Conservation (phyloP, 2,329 filamentous ascomycete genomes). For the Aspergillus persii region DNA sequence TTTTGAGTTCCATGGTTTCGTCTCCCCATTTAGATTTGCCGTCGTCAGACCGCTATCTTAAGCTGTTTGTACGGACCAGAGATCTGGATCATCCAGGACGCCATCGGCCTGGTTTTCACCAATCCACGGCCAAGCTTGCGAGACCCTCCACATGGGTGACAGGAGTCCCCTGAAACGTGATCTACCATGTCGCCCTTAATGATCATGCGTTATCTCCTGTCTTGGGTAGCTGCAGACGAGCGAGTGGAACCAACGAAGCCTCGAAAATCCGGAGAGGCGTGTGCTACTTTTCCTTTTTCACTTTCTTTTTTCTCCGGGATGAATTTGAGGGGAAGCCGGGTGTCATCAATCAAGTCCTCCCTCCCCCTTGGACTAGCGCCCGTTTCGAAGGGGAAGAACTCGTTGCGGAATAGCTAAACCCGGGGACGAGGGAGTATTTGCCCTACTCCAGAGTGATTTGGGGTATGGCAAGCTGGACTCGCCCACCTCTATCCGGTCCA, state of each 20-base stretch:
- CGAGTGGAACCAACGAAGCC: conserved; percentile 31
- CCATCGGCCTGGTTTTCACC: conserved; percentile 8
- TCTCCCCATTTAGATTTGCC: conserved; percentile 9
- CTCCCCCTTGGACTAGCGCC: background rate
- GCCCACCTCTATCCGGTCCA: conserved; percentile 9
- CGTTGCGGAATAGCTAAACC: conserved; percentile 12
- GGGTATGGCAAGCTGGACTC: conserved; percentile 22
- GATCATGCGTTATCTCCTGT: conserved; percentile 18
- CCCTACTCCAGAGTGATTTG: conserved; percentile 13
- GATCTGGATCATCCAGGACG: conserved; percentile 11
- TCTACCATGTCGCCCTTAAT: conserved; percentile 18
- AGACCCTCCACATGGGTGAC: conserved; percentile 30
- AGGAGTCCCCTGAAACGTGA: conserved; percentile 25
- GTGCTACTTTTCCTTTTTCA: conserved; percentile 1
- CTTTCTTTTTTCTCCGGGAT: background rate
- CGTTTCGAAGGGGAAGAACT: conserved; percentile 5
- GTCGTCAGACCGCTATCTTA: conserved; percentile 17
- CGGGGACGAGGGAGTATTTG: conserved; percentile 13
- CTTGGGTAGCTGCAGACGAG: conserved; percentile 30
- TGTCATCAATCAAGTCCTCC: background rate
- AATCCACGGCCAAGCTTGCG: conserved; percentile 16
- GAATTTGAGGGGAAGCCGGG: background rate
- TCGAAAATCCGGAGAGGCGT: conserved; percentile 23
- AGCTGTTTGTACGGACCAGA: conserved; percentile 29
- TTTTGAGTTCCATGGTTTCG: conserved; percentile 3